Evolutionary conservation across 2,329 filamentous ascomycete species (phyloP), one percentile per base, ranked within the genome.

Genomic region (Fusarium poae): DNA sequence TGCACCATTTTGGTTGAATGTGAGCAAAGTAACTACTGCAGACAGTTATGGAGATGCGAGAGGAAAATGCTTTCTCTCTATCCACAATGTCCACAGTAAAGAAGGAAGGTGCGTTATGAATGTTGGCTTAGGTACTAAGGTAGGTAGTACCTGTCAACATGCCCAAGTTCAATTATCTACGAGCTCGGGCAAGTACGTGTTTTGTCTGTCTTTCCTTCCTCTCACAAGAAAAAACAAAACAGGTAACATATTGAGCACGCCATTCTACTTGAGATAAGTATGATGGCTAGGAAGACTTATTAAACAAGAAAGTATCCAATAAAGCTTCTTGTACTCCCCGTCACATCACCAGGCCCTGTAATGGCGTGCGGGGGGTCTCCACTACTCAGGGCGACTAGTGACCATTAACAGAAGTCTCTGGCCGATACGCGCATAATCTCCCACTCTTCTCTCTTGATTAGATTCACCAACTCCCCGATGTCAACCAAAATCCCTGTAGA

Each of bases 311-410:
- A 53, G 56, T 30, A 55, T 66, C 72, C 72, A 74, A 71, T 74
- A 40, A 63, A 73, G 58, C 43, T 57, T 58, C 39, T 34, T 16
- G 21, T 57, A 57, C 65, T 63, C 54, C 54, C 57, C 58, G 63
- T 68, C 55, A 67, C 72, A 68, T 69, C 66, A 74, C 39, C 40
- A 49, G 30, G 58, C 52, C 57, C 43, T 30, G 37, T 37, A 49
- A 74, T 74, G 68, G 71, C 72, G 72, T 74, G 72, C 72, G 70
- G 72, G 48, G 48, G 65, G 59, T 65, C 66, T 55, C 72, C 72
- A 68, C 70, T 70, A 43, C 23, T 29, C 48, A 35, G 23, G 34
- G n/a, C 34, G 25, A 21, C 56, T 34, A 32, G 21, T 16, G 7
- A 1, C 72, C 72, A 67, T 67, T 74, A 25, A 66, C 1, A 16